Evolutionary conservation across 257 asterid genomes (phyloP).

Genomic region (Linaria vulgaris): DNA sequence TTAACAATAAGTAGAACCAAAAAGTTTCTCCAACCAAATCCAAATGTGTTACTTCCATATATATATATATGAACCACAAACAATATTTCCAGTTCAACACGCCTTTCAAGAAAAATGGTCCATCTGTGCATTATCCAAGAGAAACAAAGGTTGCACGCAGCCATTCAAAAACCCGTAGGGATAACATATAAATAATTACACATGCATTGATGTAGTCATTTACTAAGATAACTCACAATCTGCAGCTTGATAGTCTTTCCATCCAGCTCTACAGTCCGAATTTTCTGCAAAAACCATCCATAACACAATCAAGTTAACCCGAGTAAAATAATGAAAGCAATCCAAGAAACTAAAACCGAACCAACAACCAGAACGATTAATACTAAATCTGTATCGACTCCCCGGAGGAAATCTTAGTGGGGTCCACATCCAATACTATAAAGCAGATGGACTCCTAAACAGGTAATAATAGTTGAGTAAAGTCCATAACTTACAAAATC

Average conservation of each 20-base stretch:
- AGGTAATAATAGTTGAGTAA: too few species aligned
- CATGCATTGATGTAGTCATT: neutral
- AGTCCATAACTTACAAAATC: conserved; percentile 68
- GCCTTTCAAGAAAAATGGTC: too few species aligned
- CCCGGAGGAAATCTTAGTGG: too few species aligned
- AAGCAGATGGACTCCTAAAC: too few species aligned
- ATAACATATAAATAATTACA: conserved; percentile 9
- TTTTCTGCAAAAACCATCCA: conserved; percentile 61
- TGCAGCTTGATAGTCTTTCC: conserved; percentile 96
- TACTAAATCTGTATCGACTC: too few species aligned
- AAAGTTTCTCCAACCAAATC: too few species aligned
- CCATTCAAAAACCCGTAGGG: neutral
- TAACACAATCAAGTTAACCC: conserved; percentile 5
- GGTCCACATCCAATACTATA: too few species aligned
- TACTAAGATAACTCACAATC: conserved; percentile 64
- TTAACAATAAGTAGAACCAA: neutral
- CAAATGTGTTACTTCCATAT: too few species aligned
- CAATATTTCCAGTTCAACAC: too few species aligned
- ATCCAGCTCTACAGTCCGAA: conserved; percentile 89
- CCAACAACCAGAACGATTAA: neutral
- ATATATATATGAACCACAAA: too few species aligned
- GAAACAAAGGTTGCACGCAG: conserved; percentile 9
- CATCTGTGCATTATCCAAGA: neutral
- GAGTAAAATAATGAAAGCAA: neutral
- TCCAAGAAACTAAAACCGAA: neutral